Base-by-base conservation (phyloP, 345 rosid genomes). In the Arabidopsis thaliana region DNA sequence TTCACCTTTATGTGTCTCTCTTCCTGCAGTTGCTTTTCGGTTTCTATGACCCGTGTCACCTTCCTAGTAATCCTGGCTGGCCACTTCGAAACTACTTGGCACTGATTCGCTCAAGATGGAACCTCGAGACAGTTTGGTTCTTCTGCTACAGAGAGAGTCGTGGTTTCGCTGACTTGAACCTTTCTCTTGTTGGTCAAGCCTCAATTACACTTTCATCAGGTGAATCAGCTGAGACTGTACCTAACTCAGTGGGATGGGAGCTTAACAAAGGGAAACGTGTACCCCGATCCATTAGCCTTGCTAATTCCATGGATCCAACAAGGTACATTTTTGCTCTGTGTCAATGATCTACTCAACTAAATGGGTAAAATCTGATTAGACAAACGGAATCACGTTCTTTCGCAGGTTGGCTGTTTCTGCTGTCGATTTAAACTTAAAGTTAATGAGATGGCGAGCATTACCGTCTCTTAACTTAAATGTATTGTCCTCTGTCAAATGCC, bases 371-470 rank as follows among this genome's bases (percentile, higher is more conserved):
- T 67, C 8, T 44, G 8, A 37, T 77, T 53, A 52, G 20, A 62
- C 74, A 36, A 82, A 45, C 37, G 32, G 38, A 38, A 24, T 79
- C 55, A 56, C 4, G 24, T 75, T 1, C 4, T 73, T 51, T 67
- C 62, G 23, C 84, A 94, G 99, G 84, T 83, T 95, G 80, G 97
- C 97, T 46, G 64, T 87, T 81, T 85, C 97, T 59, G 97, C 99
- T 1, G 92, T 93, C 58, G 99, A 92, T 84, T 86, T 95, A 82
- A 95, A 95, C 87, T 83, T 95, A 61, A 95, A 92, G 83, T 69
- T 95, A 72, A 95, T 95, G 98, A 87, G 93, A 78, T 92, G 99
- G 99, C 88, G 96, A 58, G 97, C 95, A 11, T 78, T 92, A 81
- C 99, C 99, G 6, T 92, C 99, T 68, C 89, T 92, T 51, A 71